phyloP scores from a whole-genome alignment of 176 grass and related monocot genomes.

The Typha latifolia region DNA sequence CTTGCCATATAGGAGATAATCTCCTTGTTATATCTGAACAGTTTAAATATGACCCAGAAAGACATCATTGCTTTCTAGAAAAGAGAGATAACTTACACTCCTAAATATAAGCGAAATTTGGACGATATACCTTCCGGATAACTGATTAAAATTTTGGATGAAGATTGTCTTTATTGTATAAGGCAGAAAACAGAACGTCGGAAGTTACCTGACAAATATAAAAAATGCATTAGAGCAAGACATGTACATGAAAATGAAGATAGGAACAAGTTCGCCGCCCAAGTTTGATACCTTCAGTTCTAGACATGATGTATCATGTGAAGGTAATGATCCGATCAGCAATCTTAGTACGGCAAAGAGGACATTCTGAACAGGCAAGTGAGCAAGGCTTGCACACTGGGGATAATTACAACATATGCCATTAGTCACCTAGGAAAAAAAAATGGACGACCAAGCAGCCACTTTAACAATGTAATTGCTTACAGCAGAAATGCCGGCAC shows the following conservation, averaged over 20 bases:
- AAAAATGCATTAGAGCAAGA: neutral
- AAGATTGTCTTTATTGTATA: no score
- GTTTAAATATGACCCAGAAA: neutral
- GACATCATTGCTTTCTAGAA: conserved; percentile 1
- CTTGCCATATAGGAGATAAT: no score
- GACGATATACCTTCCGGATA: conserved; percentile 55
- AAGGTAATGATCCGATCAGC: conserved; percentile 94
- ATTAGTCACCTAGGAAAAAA: neutral
- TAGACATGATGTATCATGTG: conserved; percentile 31
- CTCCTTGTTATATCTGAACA: no score
- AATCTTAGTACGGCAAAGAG: conserved; percentile 84
- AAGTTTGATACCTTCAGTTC: conserved; percentile 36
- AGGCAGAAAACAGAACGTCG: conserved; percentile 28
- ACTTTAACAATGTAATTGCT: conserved; percentile 18
- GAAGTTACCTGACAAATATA: conserved; percentile 39
- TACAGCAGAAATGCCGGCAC: conserved; percentile 98
- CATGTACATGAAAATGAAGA: neutral
- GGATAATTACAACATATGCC: neutral
- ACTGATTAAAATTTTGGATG: neutral
- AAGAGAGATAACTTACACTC: conserved; percentile 28
- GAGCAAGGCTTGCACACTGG: conserved; percentile 97
- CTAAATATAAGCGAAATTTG: conserved; percentile 47
- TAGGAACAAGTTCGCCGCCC: neutral
- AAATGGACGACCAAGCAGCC: neutral
- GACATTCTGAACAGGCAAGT: conserved; percentile 92